Evolutionary conservation across 2,329 filamentous ascomycete species (phyloP).

Genomic region (Leptosphaerulina australis): DNA sequence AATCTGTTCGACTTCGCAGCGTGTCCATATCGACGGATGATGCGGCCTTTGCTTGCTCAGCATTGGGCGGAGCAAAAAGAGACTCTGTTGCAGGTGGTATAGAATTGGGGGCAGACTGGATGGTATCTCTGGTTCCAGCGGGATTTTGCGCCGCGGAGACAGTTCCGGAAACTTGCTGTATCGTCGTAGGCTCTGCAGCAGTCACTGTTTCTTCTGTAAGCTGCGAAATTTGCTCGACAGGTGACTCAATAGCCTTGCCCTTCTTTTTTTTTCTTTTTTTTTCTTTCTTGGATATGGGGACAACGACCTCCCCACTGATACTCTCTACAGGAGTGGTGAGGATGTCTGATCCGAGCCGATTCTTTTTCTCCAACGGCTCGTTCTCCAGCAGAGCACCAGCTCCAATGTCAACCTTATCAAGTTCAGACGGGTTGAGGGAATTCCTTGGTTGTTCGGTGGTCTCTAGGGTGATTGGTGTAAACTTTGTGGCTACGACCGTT

Average conservation of each 20-base stretch:
- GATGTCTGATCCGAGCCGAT: background rate
- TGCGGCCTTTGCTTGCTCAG: background rate
- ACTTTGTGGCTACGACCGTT: background rate
- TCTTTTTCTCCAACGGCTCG: slow-evolving; percentile 12
- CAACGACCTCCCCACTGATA: slow-evolving; percentile 26
- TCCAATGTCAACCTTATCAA: slow-evolving; percentile 1
- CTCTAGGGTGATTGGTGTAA: background rate
- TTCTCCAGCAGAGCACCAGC: slow-evolving; percentile 10
- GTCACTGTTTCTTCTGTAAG: background rate
- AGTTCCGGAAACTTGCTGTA: background rate
- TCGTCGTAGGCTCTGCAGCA: background rate
- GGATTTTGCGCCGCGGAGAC: background rate
- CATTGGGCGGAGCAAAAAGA: background rate
- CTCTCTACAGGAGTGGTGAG: no score
- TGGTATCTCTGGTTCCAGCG: background rate
- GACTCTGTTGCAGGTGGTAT: background rate
- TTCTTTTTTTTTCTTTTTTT: slow-evolving; percentile 36
- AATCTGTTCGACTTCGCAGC: background rate
- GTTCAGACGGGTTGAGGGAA: background rate
- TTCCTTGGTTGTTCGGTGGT: background rate
- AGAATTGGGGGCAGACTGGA: background rate
- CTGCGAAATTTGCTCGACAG: slow-evolving; percentile 10
- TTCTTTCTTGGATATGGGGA: slow-evolving; percentile 21
- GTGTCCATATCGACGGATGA: background rate
- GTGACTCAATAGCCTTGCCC: slow-evolving; percentile 17